Evolutionary conservation across 768 basidiomycete species (phyloP).

Genomic region (Galerina marginata): DNA sequence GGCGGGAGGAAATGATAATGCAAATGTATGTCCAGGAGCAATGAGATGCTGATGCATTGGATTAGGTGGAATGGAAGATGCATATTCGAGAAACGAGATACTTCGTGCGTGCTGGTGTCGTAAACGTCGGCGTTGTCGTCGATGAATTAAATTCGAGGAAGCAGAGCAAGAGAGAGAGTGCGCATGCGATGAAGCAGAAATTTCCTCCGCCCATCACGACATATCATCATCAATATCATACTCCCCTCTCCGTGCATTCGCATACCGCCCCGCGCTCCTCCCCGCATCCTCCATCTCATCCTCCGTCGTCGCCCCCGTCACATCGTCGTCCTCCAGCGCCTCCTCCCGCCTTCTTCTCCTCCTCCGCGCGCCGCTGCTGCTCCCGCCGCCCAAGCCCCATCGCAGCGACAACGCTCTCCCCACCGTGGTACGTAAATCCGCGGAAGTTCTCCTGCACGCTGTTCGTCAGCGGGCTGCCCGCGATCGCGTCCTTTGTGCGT

Average conservation of each 20-base stretch:
- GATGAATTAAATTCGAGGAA: constrained; percentile 5
- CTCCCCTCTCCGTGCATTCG: constrained; percentile 52
- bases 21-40: too few relatives aligned
- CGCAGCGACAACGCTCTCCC: constrained; percentile 64
- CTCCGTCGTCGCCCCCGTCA: constrained; percentile 60
- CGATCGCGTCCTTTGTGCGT: constrained; percentile 49
- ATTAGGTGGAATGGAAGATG: too few relatives aligned
- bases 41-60: too few relatives aligned
- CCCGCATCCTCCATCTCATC: constrained; percentile 77
- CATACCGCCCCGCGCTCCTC: constrained; percentile 72
- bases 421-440: constrained; percentile 89
- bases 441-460: constrained; percentile 97
- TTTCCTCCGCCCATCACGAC: constrained; percentile 23
- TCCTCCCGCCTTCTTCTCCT: constrained; percentile 55
- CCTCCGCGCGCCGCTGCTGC: constrained; percentile 42
- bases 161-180: constrained; percentile 6
- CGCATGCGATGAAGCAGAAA: neutral
- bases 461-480: constrained; percentile 79
- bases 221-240: constrained; percentile 47
- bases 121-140: constrained; percentile 1
- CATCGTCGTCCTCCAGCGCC: constrained; percentile 58
- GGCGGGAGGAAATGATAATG: too few relatives aligned
- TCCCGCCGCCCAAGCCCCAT: constrained; percentile 37
- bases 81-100: too few relatives aligned
- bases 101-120: neutral